Base-by-base conservation (phyloP, 1,139 yeast species). In the Pichia cactophila region DNA sequence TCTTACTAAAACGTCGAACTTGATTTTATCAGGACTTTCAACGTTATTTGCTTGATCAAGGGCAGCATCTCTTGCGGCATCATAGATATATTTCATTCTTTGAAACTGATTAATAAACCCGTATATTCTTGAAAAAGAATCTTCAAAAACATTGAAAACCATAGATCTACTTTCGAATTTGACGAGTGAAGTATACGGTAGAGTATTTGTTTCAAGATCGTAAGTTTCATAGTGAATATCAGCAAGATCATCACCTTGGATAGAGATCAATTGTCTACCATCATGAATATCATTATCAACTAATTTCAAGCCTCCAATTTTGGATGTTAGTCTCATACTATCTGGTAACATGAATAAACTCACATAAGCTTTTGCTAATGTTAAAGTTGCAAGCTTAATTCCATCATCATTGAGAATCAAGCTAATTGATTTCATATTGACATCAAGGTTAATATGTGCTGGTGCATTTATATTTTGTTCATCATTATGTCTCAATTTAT, bases 1-100 rank as follows among this genome's bases (percentile, higher is more conserved):
- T 47, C 79, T 76, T 14, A 92, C 72, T 23, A 80, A 67, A 33
- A 94, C 68, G 59, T 89, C 86, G 61, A 92, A 78, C 56, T 81
- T 81, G 65, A 88, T 81, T 56, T 75, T 77, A 45, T 70, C 76
- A 0, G 86, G 80, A 55, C 73, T 74, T 50, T 83, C 83, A 47
- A 83, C 78, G 58, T 77, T 86, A 50, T 69, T 75, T 2, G 90
- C 89, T 61, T 81, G 83, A 50, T 78, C 72, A 61, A 81, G 71
- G 0, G 97, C 97, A 12, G 90, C 87, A 58, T 85, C 88, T 54
- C 98, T 76, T 0, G 97, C 95, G 17, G 78, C 72, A 60, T 92
- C 98, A 64, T 85, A 92, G 16, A 90, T 73, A 2, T 81, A 80
- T 65, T 92, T 92, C 96, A 92, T 88, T 58, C 78, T 78, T 53